Conservation (phyloP, 2,329 filamentous ascomycete species). For the Cercospora citrullina region DNA sequence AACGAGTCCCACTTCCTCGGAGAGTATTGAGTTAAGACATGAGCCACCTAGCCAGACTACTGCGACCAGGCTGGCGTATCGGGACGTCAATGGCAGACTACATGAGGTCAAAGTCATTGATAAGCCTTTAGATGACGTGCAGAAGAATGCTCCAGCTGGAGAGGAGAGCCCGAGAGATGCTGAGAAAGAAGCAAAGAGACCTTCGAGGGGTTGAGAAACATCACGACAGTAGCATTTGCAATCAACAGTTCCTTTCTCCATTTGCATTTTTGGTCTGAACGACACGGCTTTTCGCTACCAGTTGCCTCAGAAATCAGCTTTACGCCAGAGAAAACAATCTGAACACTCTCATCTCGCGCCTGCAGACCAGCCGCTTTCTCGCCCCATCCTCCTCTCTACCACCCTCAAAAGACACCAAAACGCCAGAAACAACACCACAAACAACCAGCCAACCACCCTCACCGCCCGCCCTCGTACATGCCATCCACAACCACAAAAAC, state of each 20-base stretch:
- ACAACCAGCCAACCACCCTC: not conserved
- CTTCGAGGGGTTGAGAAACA: not conserved
- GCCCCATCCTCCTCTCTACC: not conserved
- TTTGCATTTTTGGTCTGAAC: not conserved
- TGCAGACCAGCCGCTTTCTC: not conserved
- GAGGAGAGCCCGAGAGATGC: not conserved
- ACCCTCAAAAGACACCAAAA: not conserved
- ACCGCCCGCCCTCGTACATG: not conserved
- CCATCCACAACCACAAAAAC: conserved; percentile 15
- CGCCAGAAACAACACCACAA: not conserved
- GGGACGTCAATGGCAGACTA: conserved; percentile 22
- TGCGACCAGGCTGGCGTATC: conserved; percentile 25
- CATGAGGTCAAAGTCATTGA: conserved; percentile 29
- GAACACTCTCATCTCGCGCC: not conserved
- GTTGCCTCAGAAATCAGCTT: not conserved
- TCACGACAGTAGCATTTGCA: not conserved
- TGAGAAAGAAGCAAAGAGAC: not conserved
- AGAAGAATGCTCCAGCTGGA: not conserved
- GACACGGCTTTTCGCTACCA: not conserved
- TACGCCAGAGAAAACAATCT: not conserved
- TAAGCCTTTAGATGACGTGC: conserved; percentile 19
- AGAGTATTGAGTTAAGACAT: conserved; percentile 22
- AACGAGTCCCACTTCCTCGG: not conserved
- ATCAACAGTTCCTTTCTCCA: not conserved
- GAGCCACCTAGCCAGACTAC: conserved; percentile 22